Evolutionary conservation across 306 rosid genomes (phyloP).

Genomic region (Lathyrus aphaca): DNA sequence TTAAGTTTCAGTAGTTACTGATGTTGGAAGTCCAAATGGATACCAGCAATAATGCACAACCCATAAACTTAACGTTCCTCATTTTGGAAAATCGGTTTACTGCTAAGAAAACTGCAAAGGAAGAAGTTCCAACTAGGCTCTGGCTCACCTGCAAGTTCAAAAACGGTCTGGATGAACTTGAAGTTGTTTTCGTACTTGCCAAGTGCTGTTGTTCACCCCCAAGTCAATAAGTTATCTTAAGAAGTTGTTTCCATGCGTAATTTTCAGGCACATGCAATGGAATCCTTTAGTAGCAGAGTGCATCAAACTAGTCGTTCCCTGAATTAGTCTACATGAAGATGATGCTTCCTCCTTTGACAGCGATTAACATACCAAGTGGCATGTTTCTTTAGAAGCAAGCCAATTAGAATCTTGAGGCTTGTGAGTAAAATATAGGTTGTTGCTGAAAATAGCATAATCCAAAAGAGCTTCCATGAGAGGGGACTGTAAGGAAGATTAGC

Average conservation of each 20-base stretch:
- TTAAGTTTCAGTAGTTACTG: neutral
- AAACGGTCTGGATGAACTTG: conserved; percentile 23
- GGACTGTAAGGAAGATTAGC: conserved; percentile 71
- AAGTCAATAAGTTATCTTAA: neutral
- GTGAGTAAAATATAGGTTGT: conserved; percentile 78
- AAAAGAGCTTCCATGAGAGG: conserved; percentile 66
- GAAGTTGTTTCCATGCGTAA: conserved; percentile 15
- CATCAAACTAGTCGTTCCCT: neutral
- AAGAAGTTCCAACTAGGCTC: conserved; percentile 19
- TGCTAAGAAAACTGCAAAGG: conserved; percentile 30
- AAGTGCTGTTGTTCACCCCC: conserved; percentile 6
- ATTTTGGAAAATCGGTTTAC: conserved; percentile 11
- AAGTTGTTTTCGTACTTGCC: conserved; percentile 24
- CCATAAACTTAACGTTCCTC: neutral
- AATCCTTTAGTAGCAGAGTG: conserved; percentile 13
- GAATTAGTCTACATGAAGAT: conserved; percentile 64
- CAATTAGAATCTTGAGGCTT: conserved; percentile 82
- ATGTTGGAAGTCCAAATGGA: neutral
- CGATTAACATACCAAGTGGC: conserved; percentile 88
- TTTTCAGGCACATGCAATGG: conserved; percentile 6
- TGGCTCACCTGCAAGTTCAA: conserved; percentile 23
- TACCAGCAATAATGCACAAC: conserved; percentile 13
- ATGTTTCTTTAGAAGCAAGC: conserved; percentile 67
- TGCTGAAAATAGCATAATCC: conserved; percentile 56
- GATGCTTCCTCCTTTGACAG: conserved; percentile 73